Percentiles rank a stretch among this genome's conserved stretches.
Evolutionary conservation across 495 filamentous ascomycete species (phyloP).

Genomic region (Aspergillus incahuasiensis): DNA sequence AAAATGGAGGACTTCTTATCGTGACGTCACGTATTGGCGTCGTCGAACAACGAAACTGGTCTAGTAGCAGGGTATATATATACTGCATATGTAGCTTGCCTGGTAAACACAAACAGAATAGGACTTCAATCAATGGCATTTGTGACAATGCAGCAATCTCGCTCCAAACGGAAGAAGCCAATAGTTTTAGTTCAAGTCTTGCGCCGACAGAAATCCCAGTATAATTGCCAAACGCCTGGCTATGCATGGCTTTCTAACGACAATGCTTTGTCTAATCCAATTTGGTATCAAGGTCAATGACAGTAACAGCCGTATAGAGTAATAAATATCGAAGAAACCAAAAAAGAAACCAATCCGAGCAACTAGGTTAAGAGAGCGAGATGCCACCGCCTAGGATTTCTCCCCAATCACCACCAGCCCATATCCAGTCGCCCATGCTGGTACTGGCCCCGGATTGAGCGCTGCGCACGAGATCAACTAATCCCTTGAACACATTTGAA

Average conservation of each 20-base stretch:
- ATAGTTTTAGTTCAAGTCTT: neutral
- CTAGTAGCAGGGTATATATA: no score
- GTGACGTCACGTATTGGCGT: no score
- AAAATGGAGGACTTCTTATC: no score
- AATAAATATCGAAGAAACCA: slow-evolving; percentile 5
- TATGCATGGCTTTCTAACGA: slow-evolving; percentile 16
- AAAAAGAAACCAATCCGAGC: neutral
- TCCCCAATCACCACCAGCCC: slow-evolving; percentile 45
- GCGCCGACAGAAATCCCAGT: neutral
- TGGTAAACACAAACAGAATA: no score
- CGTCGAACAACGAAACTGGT: no score
- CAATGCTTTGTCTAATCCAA: slow-evolving; percentile 15
- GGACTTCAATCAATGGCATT: no score
- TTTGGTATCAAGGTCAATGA: neutral
- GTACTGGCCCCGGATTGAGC: slow-evolving; percentile 35
- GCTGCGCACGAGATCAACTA: slow-evolving; percentile 34
- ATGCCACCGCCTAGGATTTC: slow-evolving; percentile 40
- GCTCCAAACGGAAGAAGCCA: neutral
- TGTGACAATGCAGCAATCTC: no score
- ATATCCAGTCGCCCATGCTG: slow-evolving; percentile 44
- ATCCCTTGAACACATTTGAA: slow-evolving; percentile 37
- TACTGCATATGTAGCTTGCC: neutral
- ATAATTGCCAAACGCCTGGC: slow-evolving; percentile 9
- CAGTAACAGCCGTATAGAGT: neutral
- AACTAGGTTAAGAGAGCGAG: slow-evolving; percentile 14